Evolutionary conservation across 2,329 filamentous ascomycete species (phyloP).

Genomic region (Cytospora mali): DNA sequence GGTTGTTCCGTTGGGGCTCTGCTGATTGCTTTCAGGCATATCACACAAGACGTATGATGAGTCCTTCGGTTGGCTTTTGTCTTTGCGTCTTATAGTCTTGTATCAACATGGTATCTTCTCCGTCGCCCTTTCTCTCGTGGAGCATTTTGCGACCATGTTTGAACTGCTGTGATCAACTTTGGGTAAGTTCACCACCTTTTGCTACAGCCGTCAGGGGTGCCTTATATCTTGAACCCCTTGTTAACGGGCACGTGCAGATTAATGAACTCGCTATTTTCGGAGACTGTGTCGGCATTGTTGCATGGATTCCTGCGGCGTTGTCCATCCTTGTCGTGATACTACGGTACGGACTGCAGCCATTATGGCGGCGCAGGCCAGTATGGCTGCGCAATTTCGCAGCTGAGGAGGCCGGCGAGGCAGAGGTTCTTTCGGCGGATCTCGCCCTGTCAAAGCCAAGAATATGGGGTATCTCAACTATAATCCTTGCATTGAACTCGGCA

Average conservation of each 20-base stretch:
- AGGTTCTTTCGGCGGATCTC: slow-evolving; percentile 15
- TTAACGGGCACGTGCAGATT: slow-evolving; percentile 25
- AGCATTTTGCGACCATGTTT: slow-evolving; percentile 26
- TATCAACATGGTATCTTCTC: slow-evolving; percentile 16
- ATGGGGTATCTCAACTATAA: slow-evolving; percentile 11
- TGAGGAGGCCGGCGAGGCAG: slow-evolving; percentile 30
- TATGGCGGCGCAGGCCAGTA: slow-evolving; percentile 38
- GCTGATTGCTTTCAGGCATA: slow-evolving; percentile 17
- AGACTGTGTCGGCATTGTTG: slow-evolving; percentile 38
- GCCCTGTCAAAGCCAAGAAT: background rate
- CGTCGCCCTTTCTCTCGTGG: slow-evolving; percentile 22
- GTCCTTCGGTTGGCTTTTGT: background rate
- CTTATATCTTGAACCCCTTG: background rate
- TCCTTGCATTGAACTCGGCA: slow-evolving; percentile 19
- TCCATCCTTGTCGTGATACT: slow-evolving; percentile 37
- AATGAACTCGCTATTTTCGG: slow-evolving; percentile 32
- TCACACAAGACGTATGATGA: slow-evolving; percentile 9
- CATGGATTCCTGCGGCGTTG: slow-evolving; percentile 37
- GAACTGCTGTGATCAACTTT: slow-evolving; percentile 26
- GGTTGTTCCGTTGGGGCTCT: background rate
- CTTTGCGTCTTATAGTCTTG: background rate
- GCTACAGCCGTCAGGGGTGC: background rate
- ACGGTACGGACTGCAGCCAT: slow-evolving; percentile 36
- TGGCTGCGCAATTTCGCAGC: slow-evolving; percentile 41
- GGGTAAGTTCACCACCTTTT: slow-evolving; percentile 15